Conservation (phyloP, 495 filamentous ascomycete genomes). For the Pyrenula massariospora region DNA sequence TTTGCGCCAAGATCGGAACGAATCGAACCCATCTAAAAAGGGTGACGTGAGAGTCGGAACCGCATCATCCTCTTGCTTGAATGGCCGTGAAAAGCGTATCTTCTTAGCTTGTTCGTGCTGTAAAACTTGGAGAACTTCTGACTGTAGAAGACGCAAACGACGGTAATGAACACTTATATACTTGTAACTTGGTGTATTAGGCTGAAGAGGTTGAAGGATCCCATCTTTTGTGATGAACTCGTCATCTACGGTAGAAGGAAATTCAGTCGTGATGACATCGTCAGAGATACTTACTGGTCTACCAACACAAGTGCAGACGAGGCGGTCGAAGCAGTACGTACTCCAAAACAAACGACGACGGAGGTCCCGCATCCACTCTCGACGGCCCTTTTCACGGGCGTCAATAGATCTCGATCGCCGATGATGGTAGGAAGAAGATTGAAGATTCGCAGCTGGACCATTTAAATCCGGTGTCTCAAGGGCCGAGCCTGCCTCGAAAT, state of each 20-base stretch:
- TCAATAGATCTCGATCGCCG: conserved; percentile 18
- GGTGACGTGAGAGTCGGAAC: conserved; percentile 70
- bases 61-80: conserved; percentile 54
- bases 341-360: conserved; percentile 92
- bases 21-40: conserved; percentile 73
- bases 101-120: conserved; percentile 76
- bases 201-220: conserved; percentile 43
- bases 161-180: conserved; percentile 85
- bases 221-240: conserved; percentile 79
- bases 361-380: conserved; percentile 80
- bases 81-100: conserved; percentile 35
- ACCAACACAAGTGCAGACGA: conserved; percentile 86
- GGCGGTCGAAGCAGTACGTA: conserved; percentile 84
- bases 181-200: conserved; percentile 65
- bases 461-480: conserved; percentile 34
- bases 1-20: conserved; percentile 76
- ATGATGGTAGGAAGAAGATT: conserved; percentile 6
- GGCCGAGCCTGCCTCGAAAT: conserved; percentile 80
- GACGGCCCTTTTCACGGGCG: conserved; percentile 54
- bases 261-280: conserved; percentile 87
- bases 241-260: conserved; percentile 80
- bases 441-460: conserved; percentile 5
- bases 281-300: conserved; percentile 89
- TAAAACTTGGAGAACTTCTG: conserved; percentile 87
- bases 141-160: conserved; percentile 81